These are phyloP conservation scores for Nitzschia sp. DNA, from an alignment of 108 stramenopile species.

Conservation along the genomic window DNA sequence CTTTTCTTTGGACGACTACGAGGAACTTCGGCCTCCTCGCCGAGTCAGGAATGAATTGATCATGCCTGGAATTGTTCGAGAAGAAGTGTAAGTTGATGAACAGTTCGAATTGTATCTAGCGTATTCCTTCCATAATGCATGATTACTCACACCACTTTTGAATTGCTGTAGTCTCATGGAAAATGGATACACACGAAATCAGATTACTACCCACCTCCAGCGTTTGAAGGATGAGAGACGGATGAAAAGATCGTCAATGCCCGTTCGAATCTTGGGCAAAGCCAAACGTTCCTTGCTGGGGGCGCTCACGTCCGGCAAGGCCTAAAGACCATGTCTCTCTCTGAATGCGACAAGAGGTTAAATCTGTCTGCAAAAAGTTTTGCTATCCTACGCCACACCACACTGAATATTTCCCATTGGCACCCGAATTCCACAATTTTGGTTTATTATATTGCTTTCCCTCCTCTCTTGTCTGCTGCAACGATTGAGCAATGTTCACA, in stretches of 20 bases:
- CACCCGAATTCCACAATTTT: too few species aligned
- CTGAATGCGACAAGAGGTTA: too few species aligned
- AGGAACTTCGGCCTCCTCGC: constrained; percentile 11
- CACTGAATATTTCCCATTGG: too few species aligned
- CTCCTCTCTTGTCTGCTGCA: too few species aligned
- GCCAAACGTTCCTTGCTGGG: constrained; percentile 2
- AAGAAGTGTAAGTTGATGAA: constrained; percentile 19
- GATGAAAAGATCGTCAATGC: not conserved
- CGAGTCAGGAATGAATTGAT: constrained; percentile 15
- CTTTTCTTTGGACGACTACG: constrained; percentile 18
- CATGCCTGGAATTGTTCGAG: constrained; percentile 16
- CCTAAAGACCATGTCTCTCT: too few species aligned
- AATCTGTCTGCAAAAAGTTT: too few species aligned
- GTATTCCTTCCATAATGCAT: not conserved
- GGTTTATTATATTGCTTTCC: too few species aligned
- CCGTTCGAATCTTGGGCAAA: not conserved
- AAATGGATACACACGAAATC: constrained; percentile 16
- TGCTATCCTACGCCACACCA: too few species aligned
- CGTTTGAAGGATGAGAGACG: constrained; percentile 4
- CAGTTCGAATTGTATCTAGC: not conserved
- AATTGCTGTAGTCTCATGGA: constrained; percentile 12
- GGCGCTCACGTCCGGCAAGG: not conserved
- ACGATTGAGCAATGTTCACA: too few species aligned
- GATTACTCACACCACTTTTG: not conserved
- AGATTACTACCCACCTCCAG: constrained; percentile 15